Evolutionary conservation across 202 grass and related monocot genomes (phyloP), one percentile per base, ranked within the genome.

Genomic region (Thinopyrum obtusiflorum): DNA sequence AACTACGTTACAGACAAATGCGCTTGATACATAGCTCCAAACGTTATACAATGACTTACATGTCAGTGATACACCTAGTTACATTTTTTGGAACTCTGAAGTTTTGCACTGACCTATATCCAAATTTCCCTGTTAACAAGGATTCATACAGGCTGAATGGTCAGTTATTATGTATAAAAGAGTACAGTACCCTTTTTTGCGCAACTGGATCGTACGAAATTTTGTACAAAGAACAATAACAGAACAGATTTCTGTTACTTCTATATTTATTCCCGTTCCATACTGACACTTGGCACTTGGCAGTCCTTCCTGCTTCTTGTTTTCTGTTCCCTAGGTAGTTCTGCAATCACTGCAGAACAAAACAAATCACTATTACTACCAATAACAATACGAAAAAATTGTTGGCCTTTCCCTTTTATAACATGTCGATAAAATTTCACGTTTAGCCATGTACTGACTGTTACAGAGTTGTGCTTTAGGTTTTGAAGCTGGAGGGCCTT

Each of bases 401-500:
- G 5, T 66, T n/a, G 9, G 6, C 5, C 76, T 39, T 42, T 44
- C 11, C 2, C 5, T 29, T 72, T 61, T 83, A 33, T n/a, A 83
- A 60, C 1, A 21, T 64, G 23, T 55, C 11, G 36, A 70, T 70
- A 40, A n/a, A 26, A 44, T 32, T 79, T 53, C 25, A 65, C 39
- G 28, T 61, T 42, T 78, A 40, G 40, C 57, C 6, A 9, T 51
- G 10, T 17, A 82, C 13, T 49, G 65, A 46, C 10, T 60, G 53
- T 64, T 87, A 42, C 10, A 7, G 21, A 46, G 40, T 65, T 86
- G 20, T 67, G 23, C 47, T 36, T 65, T 25, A 95, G 93, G 93
- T 32, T 95, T 95, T 86, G 93, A 95, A 89, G 84, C 88, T 65
- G 93, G 93, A 86, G 93, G 93, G 6, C 73, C 66, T 37, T 79